Conservation (phyloP, 495 filamentous ascomycete genomes). For the Pseudomonodictys pantanalensis region DNA sequence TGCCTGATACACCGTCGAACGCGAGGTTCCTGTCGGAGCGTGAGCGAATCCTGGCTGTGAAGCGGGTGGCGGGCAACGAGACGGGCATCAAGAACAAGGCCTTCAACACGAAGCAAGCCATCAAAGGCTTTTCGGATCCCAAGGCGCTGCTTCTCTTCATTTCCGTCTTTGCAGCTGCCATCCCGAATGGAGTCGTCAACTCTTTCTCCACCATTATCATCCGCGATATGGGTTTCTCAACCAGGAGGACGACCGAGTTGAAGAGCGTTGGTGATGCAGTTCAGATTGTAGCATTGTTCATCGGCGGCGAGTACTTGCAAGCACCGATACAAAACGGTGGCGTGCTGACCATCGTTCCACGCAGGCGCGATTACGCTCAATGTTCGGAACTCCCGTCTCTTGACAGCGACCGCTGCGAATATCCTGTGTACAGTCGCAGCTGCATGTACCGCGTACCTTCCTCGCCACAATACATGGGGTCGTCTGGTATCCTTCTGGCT, state of each 20-base stretch:
- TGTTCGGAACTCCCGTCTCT: conserved; percentile 29
- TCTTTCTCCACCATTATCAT: conserved; percentile 36
- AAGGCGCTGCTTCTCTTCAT: conserved; percentile 2
- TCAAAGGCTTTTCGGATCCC: not conserved
- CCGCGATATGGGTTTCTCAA: conserved; percentile 29
- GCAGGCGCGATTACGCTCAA: conserved; percentile 17
- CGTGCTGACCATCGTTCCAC: too few species aligned
- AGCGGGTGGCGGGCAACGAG: conserved; percentile 5
- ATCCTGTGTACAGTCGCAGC: conserved; percentile 25
- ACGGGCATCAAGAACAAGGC: conserved; percentile 8
- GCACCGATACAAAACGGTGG: too few species aligned
- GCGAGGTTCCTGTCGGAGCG: not conserved
- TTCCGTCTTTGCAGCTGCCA: conserved; percentile 9
- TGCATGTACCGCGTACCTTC: conserved; percentile 1
- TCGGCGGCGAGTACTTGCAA: too few species aligned
- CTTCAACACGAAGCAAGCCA: conserved; percentile 10
- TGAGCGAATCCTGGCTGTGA: not conserved
- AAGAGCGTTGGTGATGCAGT: conserved; percentile 33
- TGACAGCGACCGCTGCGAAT: conserved; percentile 26
- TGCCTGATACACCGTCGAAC: conserved; percentile 8
- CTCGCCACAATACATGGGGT: conserved; percentile 16
- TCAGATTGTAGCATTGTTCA: conserved; percentile 28
- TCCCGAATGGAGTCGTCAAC: conserved; percentile 28
- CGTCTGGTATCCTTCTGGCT: conserved; percentile 18
- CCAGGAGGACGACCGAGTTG: conserved; percentile 27